phyloP scores from a whole-genome alignment of 139 green algal genomes.

The Zygnema circumcarinatum region DNA sequence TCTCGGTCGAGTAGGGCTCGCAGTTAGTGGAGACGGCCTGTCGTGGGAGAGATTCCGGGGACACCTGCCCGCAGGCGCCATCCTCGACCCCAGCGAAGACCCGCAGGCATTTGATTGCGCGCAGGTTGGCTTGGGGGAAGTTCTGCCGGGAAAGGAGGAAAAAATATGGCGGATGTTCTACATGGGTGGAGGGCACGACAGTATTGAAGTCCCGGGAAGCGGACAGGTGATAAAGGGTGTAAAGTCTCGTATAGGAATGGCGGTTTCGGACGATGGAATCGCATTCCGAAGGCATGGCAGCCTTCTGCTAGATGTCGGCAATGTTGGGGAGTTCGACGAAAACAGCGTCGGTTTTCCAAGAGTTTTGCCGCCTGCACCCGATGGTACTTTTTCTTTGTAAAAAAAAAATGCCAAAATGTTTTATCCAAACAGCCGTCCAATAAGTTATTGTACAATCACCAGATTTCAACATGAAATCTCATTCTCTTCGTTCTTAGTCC shows the following conservation, averaged over 20 bases:
- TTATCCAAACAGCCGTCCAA: too few relatives aligned
- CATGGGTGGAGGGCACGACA: background rate
- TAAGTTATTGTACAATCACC: too few relatives aligned
- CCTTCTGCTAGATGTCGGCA: background rate
- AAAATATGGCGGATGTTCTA: background rate
- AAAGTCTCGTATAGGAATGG: background rate
- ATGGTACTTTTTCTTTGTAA: too few relatives aligned
- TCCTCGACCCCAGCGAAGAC: constrained; percentile 17
- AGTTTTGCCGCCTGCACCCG: background rate
- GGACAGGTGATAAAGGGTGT: background rate
- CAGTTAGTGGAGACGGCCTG: constrained; percentile 32
- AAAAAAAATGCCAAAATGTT: too few relatives aligned
- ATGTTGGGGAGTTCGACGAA: background rate
- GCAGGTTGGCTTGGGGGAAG: constrained; percentile 23
- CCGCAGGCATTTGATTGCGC: constrained; percentile 26
- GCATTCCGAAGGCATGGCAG: background rate
- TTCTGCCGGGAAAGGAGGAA: background rate
- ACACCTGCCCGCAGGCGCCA: constrained; percentile 4
- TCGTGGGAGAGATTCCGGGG: constrained; percentile 21
- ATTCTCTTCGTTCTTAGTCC: too few relatives aligned
- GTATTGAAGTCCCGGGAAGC: background rate
- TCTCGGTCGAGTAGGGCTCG: constrained; percentile 30
- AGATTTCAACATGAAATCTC: too few relatives aligned
- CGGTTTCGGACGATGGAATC: background rate
- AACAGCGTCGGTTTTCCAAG: background rate